These are phyloP conservation scores for Talaromyces sp. DNA, from an alignment of 2,329 filamentous ascomycete species.

Conservation along the genomic window DNA sequence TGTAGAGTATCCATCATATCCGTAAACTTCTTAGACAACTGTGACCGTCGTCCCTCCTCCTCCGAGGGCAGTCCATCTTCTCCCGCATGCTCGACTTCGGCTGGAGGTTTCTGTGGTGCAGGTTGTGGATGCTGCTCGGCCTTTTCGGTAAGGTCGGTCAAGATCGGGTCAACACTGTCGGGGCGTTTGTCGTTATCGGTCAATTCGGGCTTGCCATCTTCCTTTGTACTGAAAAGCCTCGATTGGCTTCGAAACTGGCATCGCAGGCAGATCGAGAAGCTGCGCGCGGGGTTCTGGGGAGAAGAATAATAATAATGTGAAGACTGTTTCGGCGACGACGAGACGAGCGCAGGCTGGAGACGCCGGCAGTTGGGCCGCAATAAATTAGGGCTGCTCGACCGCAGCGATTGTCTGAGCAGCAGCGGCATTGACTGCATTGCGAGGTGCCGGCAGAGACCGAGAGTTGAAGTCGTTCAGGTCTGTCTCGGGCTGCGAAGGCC, in stretches of 20 bases:
- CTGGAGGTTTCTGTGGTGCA: background rate
- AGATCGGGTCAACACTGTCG: background rate
- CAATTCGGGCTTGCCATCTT: slow-evolving; percentile 14
- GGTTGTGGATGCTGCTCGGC: background rate
- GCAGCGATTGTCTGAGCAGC: slow-evolving; percentile 34
- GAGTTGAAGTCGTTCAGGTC: background rate
- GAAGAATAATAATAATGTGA: slow-evolving; percentile 13
- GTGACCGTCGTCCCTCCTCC: slow-evolving; percentile 46
- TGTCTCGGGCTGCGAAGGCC: background rate
- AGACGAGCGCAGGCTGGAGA: slow-evolving; percentile 18
- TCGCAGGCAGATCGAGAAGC: slow-evolving; percentile 37
- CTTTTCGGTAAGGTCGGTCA: background rate
- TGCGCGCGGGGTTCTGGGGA: slow-evolving; percentile 18
- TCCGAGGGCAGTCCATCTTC: slow-evolving; percentile 26
- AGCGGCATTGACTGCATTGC: slow-evolving; percentile 38
- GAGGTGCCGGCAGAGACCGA: slow-evolving; percentile 6
- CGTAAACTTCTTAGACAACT: slow-evolving; percentile 57
- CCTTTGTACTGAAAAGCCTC: slow-evolving; percentile 22
- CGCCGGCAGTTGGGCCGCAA: slow-evolving; percentile 16
- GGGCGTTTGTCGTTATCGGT: background rate
- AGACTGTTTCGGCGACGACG: slow-evolving; percentile 15
- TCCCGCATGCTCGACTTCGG: background rate
- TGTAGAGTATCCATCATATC: slow-evolving; percentile 85
- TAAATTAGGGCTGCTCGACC: slow-evolving; percentile 19
- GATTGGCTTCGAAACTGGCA: slow-evolving; percentile 35